Base-by-base conservation (phyloP, 495 filamentous ascomycete genomes). In the Barbatosphaeria neglecta region DNA sequence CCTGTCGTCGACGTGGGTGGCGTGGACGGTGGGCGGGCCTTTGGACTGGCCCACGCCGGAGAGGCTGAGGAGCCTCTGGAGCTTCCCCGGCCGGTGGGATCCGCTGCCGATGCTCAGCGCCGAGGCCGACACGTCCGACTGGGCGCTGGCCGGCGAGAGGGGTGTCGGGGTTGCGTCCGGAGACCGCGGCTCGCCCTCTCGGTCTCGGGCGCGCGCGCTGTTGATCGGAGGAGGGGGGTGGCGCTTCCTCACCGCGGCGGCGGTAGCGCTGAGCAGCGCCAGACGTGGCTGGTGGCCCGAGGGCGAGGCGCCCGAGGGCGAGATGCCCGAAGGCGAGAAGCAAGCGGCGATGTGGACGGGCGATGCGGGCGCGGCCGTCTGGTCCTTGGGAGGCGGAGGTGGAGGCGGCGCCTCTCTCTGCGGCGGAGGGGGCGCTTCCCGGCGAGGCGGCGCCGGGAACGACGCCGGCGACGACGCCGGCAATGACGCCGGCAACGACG, bases 31-130 rank as follows among this genome's bases (percentile, higher is more conserved):
- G 4, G 60, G 48, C 6, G 62, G 53, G 1, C 48, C 50, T n/a
- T 47, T 20, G 1, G 41, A 25, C 4, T 55, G 37, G 10, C 55
- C 13, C 9, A 16, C 53, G n/a, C 65, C 59, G 19, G 57, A 46
- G 24, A 58, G 54, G 49, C 65, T 66, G 23, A 73, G 39, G 39
- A 73, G 54, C 20, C 67, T 62, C 24, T 66, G 61, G 4, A 72
- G 48, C 43, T 60, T 66, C 37, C 64, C 58, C 1, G 59, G 57
- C 33, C 64, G 64, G 28, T 60, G 63, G 8, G 61, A 49, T 22
- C 53, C 57, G 42, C 55, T 60, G 1, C 62, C 56, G n/a, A 60
- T 63, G 49, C 57, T 68, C 22, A 56, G 41, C 6, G 49, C 42
- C 4, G 63, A 63, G n/a, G 22, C 51, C 8, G 63, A 61, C 1